Percentiles rank a stretch among this genome's conserved stretches.
Evolutionary conservation across 2,329 filamentous ascomycete species (phyloP).

Genomic region (Ophiostoma ips): DNA sequence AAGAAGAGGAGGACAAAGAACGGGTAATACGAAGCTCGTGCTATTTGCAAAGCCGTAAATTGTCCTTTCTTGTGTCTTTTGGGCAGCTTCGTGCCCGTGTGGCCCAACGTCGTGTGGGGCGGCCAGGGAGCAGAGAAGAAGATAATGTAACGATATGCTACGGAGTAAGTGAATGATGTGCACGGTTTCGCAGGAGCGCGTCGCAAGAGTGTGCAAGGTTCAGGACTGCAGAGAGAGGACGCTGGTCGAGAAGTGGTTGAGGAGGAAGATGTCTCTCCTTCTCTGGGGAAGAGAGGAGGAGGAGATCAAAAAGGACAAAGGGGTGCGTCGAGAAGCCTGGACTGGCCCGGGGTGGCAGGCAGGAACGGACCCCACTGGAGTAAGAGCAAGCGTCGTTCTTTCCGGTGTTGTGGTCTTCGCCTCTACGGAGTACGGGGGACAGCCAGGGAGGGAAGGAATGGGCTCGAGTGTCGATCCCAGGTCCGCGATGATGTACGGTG

Average conservation of each 20-base stretch:
- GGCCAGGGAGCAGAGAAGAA: neutral
- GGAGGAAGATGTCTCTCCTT: no score
- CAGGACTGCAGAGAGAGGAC: neutral
- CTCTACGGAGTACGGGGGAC: neutral
- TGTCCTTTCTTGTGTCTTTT: no score
- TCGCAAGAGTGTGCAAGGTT: neutral
- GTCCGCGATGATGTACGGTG: neutral
- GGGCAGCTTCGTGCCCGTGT: neutral
- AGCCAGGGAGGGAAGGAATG: neutral
- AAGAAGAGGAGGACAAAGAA: no score
- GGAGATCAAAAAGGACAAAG: neutral
- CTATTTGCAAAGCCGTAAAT: no score
- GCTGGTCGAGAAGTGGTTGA: no score
- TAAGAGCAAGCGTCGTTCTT: constrained; percentile 6
- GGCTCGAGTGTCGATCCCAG: neutral
- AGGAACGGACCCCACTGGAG: constrained; percentile 4
- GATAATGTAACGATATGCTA: neutral
- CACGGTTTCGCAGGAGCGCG: neutral
- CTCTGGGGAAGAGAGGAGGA: neutral
- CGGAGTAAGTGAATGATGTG: neutral
- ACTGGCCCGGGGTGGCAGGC: neutral
- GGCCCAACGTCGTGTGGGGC: neutral
- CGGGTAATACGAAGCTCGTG: no score
- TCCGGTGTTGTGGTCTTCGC: neutral
- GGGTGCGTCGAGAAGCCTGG: neutral